Evolutionary conservation across 140 eudicot genomes (phyloP), one percentile per base, ranked within the genome.

Genomic region (Oenanthe javanica): DNA sequence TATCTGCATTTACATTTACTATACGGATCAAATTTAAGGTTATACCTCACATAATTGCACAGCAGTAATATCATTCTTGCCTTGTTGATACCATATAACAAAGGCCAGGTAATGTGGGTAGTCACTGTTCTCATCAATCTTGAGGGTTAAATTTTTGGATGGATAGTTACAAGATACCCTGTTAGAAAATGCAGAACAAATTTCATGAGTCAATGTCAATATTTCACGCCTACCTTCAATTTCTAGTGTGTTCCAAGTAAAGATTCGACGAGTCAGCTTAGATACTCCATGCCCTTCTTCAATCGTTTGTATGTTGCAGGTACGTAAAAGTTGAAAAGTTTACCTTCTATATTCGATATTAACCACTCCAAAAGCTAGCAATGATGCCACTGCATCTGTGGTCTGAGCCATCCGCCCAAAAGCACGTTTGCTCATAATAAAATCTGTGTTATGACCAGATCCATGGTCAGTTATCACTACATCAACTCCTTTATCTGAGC

Each of bases 31-130:
- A 47, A 5, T 50, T 50, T 50, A 1, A 9, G 31, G n/a, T 52
- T 1, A 13, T 42, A 93, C 98, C 97, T 93, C 93, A 80, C 97
- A 93, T 59, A 93, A 89, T 81, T 91, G 96, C 77, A 91, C 96
- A 14, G 92, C 93, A 50, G 92, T 93, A 72, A 93, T 88, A 83
- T 93, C 94, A 19, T 77, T 82, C 64, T 78, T 82, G 80, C 97
- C 98, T 86, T 88, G 93, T 76, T 93, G 98, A 77, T 93, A 87
- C 91, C 89, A 89, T 78, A 90, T 87, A 72, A 89, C 93, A 86
- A 93, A 89, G 73, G 88, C 93, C 75, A 93, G 84, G 79, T 93
- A 93, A 87, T 89, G 81, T 67, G 98, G 98, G 83, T 88, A 83
- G 59, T 86, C 84, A 88, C 97, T 93, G 84, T 80, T 87, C 74